A percentile compares a stretch with the other conserved stretches of the same genome.
Conservation (phyloP, 2,329 filamentous ascomycete species). For the Paecilomyces niveus region DNA sequence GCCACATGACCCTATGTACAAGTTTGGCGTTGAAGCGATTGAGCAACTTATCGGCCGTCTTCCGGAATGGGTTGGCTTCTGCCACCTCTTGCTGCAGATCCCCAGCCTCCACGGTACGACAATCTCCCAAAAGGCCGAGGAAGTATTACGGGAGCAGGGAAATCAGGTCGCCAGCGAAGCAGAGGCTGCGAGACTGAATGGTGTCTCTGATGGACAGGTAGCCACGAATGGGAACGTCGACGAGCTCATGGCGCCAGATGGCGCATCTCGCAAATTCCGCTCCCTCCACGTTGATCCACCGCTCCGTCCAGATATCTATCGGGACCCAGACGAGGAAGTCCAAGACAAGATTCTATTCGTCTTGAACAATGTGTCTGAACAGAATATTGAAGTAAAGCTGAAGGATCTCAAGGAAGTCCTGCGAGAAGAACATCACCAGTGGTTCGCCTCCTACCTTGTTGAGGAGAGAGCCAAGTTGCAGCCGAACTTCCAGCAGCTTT, state of each 20-base stretch:
- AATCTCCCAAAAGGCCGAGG: slow-evolving; percentile 73
- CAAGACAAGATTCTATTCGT: slow-evolving; percentile 95
- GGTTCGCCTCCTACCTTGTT: slow-evolving; percentile 93
- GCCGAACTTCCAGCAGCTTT: slow-evolving; percentile 91
- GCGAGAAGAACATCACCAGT: slow-evolving; percentile 77
- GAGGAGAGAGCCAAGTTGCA: slow-evolving; percentile 96
- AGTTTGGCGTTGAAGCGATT: slow-evolving; percentile 91
- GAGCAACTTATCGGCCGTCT: slow-evolving; percentile 80
- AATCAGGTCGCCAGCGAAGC: slow-evolving; percentile 51
- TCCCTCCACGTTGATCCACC: slow-evolving; percentile 71
- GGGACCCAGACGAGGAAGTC: slow-evolving; percentile 75
- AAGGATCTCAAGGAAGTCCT: slow-evolving; percentile 72
- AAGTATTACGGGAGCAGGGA: slow-evolving; percentile 65
- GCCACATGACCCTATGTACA: slow-evolving; percentile 88
- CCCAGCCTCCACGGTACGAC: slow-evolving; percentile 77
- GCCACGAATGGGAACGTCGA: slow-evolving; percentile 66
- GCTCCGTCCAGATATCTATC: slow-evolving; percentile 56
- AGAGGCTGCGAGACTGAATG: slow-evolving; percentile 32
- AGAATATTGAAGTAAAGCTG: slow-evolving; percentile 78
- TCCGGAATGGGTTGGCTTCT: slow-evolving; percentile 92
- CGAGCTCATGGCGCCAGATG: slow-evolving; percentile 53
- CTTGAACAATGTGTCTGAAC: slow-evolving; percentile 90
- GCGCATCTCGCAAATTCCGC: slow-evolving; percentile 63
- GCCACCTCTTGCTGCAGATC: slow-evolving; percentile 74
- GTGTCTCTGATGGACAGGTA: slow-evolving; percentile 36